phyloP scores from a whole-genome alignment of 2,329 filamentous ascomycete genomes.

The Acephala macrosclerotiorum region DNA sequence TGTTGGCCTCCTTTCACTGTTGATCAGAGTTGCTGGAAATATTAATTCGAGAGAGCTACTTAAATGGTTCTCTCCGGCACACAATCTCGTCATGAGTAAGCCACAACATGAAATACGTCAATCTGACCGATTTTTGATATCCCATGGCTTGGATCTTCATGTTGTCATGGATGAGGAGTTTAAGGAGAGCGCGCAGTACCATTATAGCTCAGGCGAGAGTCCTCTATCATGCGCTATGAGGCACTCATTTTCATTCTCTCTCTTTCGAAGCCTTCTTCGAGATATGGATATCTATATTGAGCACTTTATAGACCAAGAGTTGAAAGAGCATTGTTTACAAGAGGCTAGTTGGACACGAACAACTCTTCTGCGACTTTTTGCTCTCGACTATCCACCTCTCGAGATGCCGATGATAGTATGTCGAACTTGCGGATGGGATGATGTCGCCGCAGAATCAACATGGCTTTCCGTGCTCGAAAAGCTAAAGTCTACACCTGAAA shows the following conservation, averaged over 20 bases:
- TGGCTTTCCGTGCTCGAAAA: neutral
- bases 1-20: neutral
- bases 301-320: neutral
- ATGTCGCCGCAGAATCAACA: neutral
- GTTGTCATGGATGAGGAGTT: neutral
- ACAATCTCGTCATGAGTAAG: neutral
- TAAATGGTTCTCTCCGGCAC: neutral
- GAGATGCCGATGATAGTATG: neutral
- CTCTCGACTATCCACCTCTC: neutral
- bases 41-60: neutral
- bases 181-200: neutral
- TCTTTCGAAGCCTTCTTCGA: neutral
- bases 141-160: neutral
- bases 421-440: neutral
- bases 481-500: neutral
- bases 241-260: neutral
- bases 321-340: neutral
- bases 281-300: neutral
- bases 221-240: neutral
- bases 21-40: neutral
- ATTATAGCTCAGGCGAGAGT: neutral
- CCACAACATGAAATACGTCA: neutral
- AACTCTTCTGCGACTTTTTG: neutral
- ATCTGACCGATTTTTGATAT: neutral
- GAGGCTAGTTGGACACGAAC: neutral